These are phyloP conservation scores for Penicillium sumatraense DNA, from an alignment of 2,329 filamentous ascomycete genomes.

Conservation along the genomic window DNA sequence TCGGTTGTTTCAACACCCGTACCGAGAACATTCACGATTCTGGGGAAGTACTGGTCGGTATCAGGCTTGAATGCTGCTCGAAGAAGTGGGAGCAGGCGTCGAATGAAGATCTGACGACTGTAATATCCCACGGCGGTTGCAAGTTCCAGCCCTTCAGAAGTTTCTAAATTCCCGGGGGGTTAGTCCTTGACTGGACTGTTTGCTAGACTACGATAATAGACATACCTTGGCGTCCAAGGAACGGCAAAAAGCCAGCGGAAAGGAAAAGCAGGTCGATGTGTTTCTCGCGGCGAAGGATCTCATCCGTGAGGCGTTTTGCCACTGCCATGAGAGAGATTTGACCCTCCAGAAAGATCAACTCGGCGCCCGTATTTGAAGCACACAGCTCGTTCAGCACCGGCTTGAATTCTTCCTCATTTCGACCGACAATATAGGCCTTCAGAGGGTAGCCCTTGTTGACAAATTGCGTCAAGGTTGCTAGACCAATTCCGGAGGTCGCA, in stretches of 20 bases:
- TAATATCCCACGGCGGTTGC: constrained; percentile 56
- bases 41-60: neutral
- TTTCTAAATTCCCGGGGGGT: constrained; percentile 33
- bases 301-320: neutral
- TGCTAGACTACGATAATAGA: neutral
- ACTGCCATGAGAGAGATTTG: neutral
- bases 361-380: neutral
- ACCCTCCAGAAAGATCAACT: neutral
- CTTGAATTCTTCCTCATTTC: neutral
- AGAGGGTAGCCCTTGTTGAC: constrained; percentile 10
- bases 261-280: neutral
- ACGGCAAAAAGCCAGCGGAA: neutral
- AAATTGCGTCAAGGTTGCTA: constrained; percentile 54
- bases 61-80: constrained; percentile 17
- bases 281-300: neutral
- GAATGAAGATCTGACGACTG: constrained; percentile 49
- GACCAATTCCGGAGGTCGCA: constrained; percentile 61
- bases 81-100: constrained; percentile 42
- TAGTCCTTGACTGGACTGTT: neutral
- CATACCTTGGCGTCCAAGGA: neutral
- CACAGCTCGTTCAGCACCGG: neutral
- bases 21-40: neutral
- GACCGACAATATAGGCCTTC: neutral
- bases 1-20: neutral
- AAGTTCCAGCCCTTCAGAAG: constrained; percentile 50